A percentile compares a stretch with the other conserved stretches of the same genome.
Conservation (phyloP, 164 flowering plant genomes). For the Magnolia changhungtana region DNA sequence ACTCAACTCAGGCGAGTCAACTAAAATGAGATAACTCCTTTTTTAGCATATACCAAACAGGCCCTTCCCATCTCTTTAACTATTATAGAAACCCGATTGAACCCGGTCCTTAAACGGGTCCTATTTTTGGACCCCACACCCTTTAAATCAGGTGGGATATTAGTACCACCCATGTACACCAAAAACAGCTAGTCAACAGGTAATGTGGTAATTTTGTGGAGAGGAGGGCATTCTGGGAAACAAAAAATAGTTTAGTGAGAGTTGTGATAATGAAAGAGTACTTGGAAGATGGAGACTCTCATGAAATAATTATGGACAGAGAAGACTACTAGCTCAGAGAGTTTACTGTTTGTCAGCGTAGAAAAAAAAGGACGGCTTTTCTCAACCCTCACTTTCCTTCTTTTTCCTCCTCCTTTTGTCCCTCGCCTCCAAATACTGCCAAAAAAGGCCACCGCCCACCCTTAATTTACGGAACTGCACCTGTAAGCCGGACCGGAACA, state of each 20-base stretch:
- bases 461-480: no score
- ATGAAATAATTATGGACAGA: conserved; percentile 7
- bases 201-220: background rate
- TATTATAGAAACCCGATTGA: no score
- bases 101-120: no score
- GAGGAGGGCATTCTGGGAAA: background rate
- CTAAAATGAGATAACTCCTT: no score
- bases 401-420: background rate
- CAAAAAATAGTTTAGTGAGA: background rate
- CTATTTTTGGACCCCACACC: no score
- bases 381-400: background rate
- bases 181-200: background rate
- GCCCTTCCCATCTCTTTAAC: no score
- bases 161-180: no score
- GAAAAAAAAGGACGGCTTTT: conserved; percentile 4
- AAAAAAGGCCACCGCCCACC: no score
- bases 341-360: conserved; percentile 1
- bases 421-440: background rate
- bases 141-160: no score
- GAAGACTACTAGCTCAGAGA: conserved; percentile 2
- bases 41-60: no score
- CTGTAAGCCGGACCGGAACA: no score
- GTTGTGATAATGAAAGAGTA: background rate
- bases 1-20: no score
- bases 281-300: conserved; percentile 6